Base-by-base conservation (phyloP, 495 filamentous ascomycete species). In the Hypoxylon fragiforme region DNA sequence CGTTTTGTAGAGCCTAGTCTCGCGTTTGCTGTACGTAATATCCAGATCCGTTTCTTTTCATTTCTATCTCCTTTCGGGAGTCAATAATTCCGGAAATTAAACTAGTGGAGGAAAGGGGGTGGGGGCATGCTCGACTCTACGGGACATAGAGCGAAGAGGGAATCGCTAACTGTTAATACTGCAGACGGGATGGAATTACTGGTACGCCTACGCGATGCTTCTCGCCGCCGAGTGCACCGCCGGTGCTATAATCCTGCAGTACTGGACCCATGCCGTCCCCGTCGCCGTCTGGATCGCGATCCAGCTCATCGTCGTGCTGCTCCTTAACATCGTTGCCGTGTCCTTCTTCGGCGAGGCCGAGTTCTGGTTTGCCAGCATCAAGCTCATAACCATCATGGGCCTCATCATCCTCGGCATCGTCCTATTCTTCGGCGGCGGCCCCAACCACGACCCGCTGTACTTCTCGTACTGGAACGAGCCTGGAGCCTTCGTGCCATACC, bases 111-210 rank as follows among this genome's bases (percentile, higher is more conserved):
- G n/a, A n/a, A n/a, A n/a, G n/a, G n/a, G n/a, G n/a, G n/a, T n/a
- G n/a, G n/a, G n/a, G n/a, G n/a, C n/a, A n/a, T n/a, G n/a, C n/a
- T n/a, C n/a, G n/a, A n/a, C n/a, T n/a, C n/a, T n/a, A n/a, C n/a
- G n/a, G n/a, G n/a, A n/a, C n/a, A n/a, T n/a, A n/a, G n/a, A n/a
- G n/a, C n/a, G n/a, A n/a, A n/a, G n/a, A n/a, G n/a, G n/a, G n/a
- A n/a, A n/a, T n/a, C n/a, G n/a, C n/a, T n/a, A n/a, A n/a, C n/a
- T n/a, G n/a, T n/a, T n/a, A n/a, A n/a, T n/a, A n/a, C n/a, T n/a
- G n/a, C n/a, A n/a, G n/a, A n/a, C n/a, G n/a, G 90, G 90, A 12
- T 91, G 87, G 87, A 91, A 90, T 54, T 87, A 77, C 57, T 79
- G 75, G 74, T 77, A 80, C 38, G 72, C 73, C 0, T 77, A 76